Evolutionary conservation across 2,329 filamentous ascomycete species (phyloP).

Genomic region (Cladosporium sp.): DNA sequence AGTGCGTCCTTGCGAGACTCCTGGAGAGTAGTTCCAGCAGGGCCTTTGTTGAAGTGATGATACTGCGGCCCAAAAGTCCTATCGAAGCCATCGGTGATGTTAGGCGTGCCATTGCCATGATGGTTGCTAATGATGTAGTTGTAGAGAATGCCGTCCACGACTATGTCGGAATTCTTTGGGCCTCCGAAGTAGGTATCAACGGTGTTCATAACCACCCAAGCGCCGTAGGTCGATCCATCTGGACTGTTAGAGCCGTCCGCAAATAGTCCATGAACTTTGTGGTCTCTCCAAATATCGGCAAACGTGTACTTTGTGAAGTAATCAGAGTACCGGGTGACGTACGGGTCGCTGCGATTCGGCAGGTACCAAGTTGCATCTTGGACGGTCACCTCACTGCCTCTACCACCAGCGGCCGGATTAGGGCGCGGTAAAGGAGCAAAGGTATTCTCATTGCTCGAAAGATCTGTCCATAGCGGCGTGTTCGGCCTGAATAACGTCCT

Average conservation of each 20-base stretch:
- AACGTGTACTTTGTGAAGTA: constrained; percentile 68
- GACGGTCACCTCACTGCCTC: constrained; percentile 39
- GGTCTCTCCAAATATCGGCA: constrained; percentile 54
- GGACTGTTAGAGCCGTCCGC: constrained; percentile 48
- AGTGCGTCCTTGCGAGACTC: constrained; percentile 53
- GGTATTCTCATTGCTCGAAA: constrained; percentile 54
- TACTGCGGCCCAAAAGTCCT: constrained; percentile 62
- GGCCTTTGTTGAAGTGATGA: constrained; percentile 59
- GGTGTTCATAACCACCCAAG: constrained; percentile 63
- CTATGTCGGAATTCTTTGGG: constrained; percentile 59
- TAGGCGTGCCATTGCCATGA: constrained; percentile 59
- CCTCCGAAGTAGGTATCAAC: constrained; percentile 61
- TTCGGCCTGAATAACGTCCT: constrained; percentile 59
- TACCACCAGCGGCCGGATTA: constrained; percentile 38
- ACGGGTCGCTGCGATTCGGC: constrained; percentile 50
- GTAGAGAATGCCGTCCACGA: constrained; percentile 62
- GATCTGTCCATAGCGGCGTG: constrained; percentile 57
- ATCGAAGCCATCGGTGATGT: constrained; percentile 62
- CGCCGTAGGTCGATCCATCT: constrained; percentile 53
- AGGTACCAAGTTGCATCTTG: constrained; percentile 64
- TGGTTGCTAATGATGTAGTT: constrained; percentile 63
- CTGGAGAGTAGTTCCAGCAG: constrained; percentile 42
- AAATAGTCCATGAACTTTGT: constrained; percentile 54
- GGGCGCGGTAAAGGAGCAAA: constrained; percentile 51
- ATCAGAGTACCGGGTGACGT: constrained; percentile 53